Evolutionary conservation across 768 basidiomycete species (phyloP).

Genomic region (Udeniomyces megalosporus): DNA sequence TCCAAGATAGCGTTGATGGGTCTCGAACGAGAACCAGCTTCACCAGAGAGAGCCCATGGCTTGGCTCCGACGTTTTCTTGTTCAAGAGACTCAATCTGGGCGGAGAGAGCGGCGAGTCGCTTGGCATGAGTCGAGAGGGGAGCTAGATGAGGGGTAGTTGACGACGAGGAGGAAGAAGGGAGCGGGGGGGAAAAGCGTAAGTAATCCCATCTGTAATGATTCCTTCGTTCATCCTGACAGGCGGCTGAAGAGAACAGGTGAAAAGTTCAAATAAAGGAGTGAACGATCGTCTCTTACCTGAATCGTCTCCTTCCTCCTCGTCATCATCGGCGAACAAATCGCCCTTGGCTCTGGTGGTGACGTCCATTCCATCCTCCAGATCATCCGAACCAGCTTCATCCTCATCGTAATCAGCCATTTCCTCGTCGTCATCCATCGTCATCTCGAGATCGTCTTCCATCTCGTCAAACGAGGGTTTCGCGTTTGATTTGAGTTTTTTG

Average conservation of each 20-base stretch:
- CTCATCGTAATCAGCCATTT: slow-evolving; percentile 20
- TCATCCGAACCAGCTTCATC: slow-evolving; percentile 25
- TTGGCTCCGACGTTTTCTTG: slow-evolving; percentile 73
- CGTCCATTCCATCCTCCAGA: slow-evolving; percentile 14
- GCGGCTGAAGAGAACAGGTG: neutral
- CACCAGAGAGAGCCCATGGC: slow-evolving; percentile 85
- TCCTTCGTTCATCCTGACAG: neutral
- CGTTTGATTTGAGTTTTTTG: slow-evolving; percentile 3
- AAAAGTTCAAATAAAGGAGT: neutral
- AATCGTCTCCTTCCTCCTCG: slow-evolving; percentile 23
- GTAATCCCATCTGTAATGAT: too few relatives aligned
- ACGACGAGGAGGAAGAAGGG: neutral
- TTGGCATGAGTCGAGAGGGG: slow-evolving; percentile 62
- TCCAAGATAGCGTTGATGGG: slow-evolving; percentile 84
- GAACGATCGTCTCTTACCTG: slow-evolving; percentile 16
- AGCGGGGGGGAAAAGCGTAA: neutral
- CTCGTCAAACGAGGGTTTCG: slow-evolving; percentile 8
- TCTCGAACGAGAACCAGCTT: slow-evolving; percentile 61
- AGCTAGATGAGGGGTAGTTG: slow-evolving; percentile 4
- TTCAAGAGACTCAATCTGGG: slow-evolving; percentile 70
- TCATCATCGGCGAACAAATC: slow-evolving; percentile 64
- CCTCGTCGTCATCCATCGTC: slow-evolving; percentile 19
- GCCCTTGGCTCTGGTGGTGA: slow-evolving; percentile 39
- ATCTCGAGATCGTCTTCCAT: slow-evolving; percentile 20
- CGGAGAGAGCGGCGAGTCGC: slow-evolving; percentile 51